These are phyloP conservation scores for Lodderomyces oxycetoniae DNA, from an alignment of 1,139 yeast genomes.

Conservation along the genomic window DNA sequence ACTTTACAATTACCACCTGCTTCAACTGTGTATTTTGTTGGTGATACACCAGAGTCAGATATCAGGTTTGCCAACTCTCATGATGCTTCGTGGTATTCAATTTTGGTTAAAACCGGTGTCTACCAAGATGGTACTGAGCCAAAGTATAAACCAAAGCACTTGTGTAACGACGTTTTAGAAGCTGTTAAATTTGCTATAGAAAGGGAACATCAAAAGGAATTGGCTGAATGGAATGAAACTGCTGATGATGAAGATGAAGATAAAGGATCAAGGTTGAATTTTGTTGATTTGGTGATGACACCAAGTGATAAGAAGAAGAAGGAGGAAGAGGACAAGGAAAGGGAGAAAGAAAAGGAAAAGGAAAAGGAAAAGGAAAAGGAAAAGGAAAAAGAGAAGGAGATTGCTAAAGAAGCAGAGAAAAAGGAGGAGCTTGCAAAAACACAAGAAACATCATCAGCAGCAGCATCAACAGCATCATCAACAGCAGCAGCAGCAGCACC, in stretches of 20 bases:
- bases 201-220: constrained; percentile 67
- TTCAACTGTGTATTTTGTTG: constrained; percentile 81
- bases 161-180: constrained; percentile 68
- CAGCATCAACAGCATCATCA: no score
- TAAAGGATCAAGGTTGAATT: constrained; percentile 37
- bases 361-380: not conserved
- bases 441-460: no score
- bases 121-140: constrained; percentile 77
- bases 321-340: constrained; percentile 4
- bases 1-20: constrained; percentile 71
- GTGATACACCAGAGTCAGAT: constrained; percentile 91
- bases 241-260: constrained; percentile 31
- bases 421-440: constrained; percentile 2
- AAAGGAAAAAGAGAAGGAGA: no score
- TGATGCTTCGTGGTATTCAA: constrained; percentile 79
- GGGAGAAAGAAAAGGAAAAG: not conserved
- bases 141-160: constrained; percentile 70
- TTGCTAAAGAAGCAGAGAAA: constrained; percentile 1
- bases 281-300: constrained; percentile 47
- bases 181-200: constrained; percentile 82
- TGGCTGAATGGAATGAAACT: constrained; percentile 65
- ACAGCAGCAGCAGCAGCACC: no score
- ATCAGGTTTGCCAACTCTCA: constrained; percentile 84
- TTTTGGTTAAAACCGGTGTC: constrained; percentile 82
- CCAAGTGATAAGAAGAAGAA: constrained; percentile 29